phyloP scores from a whole-genome alignment of 495 filamentous ascomycete species.

The Aspergillus affinis region DNA sequence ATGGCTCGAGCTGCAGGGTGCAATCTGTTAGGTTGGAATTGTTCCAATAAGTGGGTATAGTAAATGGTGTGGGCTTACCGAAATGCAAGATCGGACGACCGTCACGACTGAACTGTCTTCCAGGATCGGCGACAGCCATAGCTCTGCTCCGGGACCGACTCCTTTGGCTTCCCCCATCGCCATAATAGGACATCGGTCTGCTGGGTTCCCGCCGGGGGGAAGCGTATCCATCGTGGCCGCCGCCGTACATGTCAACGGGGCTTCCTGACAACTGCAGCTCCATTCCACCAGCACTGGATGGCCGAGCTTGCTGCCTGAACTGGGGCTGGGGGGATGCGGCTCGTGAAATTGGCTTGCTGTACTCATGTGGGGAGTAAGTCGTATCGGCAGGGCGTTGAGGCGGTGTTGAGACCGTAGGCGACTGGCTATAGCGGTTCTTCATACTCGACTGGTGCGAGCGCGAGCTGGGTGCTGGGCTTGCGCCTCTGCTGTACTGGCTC shows the following conservation, averaged over 20 bases:
- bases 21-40: constrained; percentile 14
- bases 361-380: constrained; percentile 51
- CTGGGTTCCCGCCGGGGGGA: constrained; percentile 42
- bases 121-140: constrained; percentile 57
- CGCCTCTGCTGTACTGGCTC: constrained; percentile 39
- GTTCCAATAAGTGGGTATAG: neutral
- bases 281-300: constrained; percentile 70
- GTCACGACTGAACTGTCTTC: constrained; percentile 76
- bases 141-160: constrained; percentile 76
- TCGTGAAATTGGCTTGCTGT: constrained; percentile 45
- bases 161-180: constrained; percentile 44
- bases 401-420: constrained; percentile 30
- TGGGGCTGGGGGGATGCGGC: constrained; percentile 57
- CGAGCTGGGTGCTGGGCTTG: constrained; percentile 35
- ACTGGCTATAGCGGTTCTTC: constrained; percentile 41
- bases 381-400: constrained; percentile 57
- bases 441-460: constrained; percentile 42
- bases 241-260: constrained; percentile 47
- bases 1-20: constrained; percentile 73
- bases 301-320: constrained; percentile 60
- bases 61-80: constrained; percentile 59
- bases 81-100: constrained; percentile 88
- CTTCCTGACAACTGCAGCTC: constrained; percentile 70
- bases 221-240: constrained; percentile 51
- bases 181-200: constrained; percentile 62